Conservation (phyloP, 1,284 basidiomycete species). For the Lentinula novae-zelandiae region DNA sequence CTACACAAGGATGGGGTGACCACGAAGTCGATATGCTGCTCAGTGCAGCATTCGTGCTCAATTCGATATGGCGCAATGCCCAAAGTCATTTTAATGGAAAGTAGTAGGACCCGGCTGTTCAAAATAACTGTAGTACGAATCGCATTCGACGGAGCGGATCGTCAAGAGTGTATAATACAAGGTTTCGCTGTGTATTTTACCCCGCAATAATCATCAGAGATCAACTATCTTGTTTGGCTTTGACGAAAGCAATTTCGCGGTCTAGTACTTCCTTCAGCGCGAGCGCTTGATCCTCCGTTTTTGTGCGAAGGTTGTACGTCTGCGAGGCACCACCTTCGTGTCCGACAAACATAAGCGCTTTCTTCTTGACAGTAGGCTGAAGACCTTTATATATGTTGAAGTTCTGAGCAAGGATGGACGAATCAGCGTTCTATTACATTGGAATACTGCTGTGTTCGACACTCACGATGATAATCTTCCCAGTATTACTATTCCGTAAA, state of each 20-base stretch:
- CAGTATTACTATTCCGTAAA: conserved; percentile 66
- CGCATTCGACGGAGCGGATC: background rate
- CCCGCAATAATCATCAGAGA: background rate
- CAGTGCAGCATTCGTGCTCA: conserved; percentile 94
- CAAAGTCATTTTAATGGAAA: conserved; percentile 81
- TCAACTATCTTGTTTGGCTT: conserved; percentile 27
- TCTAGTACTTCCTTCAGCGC: conserved; percentile 60
- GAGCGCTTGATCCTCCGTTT: conserved; percentile 57
- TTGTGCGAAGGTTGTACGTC: conserved; percentile 62
- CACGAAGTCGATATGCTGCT: conserved; percentile 94
- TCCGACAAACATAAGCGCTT: conserved; percentile 62
- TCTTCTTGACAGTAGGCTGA: conserved; percentile 48
- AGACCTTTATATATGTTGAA: conserved; percentile 58
- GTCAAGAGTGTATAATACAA: background rate
- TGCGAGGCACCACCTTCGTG: conserved; percentile 53
- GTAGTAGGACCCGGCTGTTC: conserved; percentile 17
- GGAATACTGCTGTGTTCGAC: background rate
- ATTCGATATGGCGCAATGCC: conserved; percentile 91
- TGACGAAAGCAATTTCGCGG: conserved; percentile 53
- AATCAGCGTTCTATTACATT: conserved; percentile 10
- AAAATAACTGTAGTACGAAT: background rate
- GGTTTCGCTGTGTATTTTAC: conserved; percentile 7
- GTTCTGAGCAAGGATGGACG: conserved; percentile 43
- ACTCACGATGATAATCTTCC: conserved; percentile 69
- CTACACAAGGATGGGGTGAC: conserved; percentile 94